Evolutionary conservation across 2,329 filamentous ascomycete genomes (phyloP).

Genomic region (Decorospora gaudefroyi): DNA sequence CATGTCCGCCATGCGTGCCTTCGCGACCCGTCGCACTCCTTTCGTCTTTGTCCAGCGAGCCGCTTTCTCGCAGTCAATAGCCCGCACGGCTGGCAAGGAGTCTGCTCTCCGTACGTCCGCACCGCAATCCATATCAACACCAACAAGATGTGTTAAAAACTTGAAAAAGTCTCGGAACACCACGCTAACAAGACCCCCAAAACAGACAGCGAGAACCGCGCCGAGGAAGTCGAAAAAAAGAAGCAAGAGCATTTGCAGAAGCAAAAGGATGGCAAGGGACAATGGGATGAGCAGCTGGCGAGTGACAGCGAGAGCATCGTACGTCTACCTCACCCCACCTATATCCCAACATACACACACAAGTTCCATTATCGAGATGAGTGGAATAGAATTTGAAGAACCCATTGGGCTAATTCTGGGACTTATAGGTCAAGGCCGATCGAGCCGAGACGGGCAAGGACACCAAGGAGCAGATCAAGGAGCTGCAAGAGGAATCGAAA

Average conservation of each 20-base stretch:
- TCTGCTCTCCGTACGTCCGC: constrained; percentile 49
- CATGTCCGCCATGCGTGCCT: constrained; percentile 42
- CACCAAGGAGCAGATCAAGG: constrained; percentile 50
- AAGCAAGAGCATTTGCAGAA: constrained; percentile 53
- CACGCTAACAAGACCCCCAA: background rate
- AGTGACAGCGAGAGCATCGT: constrained; percentile 51
- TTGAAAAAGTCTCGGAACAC: too few relatives aligned
- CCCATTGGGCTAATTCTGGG: constrained; percentile 1
- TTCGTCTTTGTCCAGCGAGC: constrained; percentile 41
- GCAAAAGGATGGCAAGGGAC: constrained; percentile 51
- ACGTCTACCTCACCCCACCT: constrained; percentile 20
- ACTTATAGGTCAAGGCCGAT: constrained; percentile 50
- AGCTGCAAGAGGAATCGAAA: constrained; percentile 53
- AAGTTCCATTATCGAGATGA: background rate
- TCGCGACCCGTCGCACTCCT: constrained; percentile 40
- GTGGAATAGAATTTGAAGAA: background rate
- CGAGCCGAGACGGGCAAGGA: constrained; percentile 48
- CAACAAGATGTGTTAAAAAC: too few relatives aligned
- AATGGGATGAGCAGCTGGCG: constrained; percentile 53
- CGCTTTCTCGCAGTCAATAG: constrained; percentile 47
- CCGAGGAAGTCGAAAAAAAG: constrained; percentile 49
- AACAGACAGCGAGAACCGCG: constrained; percentile 39
- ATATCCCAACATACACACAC: background rate
- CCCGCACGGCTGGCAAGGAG: constrained; percentile 52
- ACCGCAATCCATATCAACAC: constrained; percentile 1